phyloP scores from a whole-genome alignment of 1,284 basidiomycete species.

The Puccinia horiana region DNA sequence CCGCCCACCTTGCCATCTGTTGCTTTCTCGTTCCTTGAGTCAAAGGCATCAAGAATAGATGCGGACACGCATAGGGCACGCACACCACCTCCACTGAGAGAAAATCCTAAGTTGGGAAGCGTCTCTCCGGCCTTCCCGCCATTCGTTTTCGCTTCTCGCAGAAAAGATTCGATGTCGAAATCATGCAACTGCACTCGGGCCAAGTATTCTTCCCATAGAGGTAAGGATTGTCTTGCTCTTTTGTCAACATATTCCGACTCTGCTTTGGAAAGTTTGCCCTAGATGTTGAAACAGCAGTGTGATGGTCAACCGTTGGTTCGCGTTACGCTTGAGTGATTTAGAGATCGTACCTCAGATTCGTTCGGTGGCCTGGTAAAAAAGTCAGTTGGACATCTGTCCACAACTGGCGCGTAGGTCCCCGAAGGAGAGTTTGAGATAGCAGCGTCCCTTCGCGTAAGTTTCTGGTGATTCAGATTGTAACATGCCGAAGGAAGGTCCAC shows the following conservation, averaged over 20 bases:
- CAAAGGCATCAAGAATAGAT: constrained; percentile 44
- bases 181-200: constrained; percentile 20
- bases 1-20: constrained; percentile 10
- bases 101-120: constrained; percentile 36
- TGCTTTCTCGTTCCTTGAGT: constrained; percentile 33
- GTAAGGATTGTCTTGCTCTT: constrained; percentile 23
- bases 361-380: constrained; percentile 10
- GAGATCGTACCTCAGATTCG: not conserved
- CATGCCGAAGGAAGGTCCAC: not conserved
- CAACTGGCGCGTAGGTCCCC: constrained; percentile 31
- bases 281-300: not conserved
- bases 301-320: not conserved
- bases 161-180: constrained; percentile 33
- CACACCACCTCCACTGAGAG: constrained; percentile 35
- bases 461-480: not conserved
- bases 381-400: constrained; percentile 17
- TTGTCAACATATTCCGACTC: constrained; percentile 22
- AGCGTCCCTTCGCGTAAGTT: constrained; percentile 15
- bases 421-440: constrained; percentile 33
- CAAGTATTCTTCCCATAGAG: constrained; percentile 38
- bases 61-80: constrained; percentile 25
- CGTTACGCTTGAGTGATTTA: not conserved
- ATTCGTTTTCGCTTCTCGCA: not conserved
- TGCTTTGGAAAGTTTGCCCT: not conserved
- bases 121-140: constrained; percentile 20